These are phyloP conservation scores for Fusarium nodosum DNA, from an alignment of 2,329 filamentous ascomycete genomes.

Conservation along the genomic window DNA sequence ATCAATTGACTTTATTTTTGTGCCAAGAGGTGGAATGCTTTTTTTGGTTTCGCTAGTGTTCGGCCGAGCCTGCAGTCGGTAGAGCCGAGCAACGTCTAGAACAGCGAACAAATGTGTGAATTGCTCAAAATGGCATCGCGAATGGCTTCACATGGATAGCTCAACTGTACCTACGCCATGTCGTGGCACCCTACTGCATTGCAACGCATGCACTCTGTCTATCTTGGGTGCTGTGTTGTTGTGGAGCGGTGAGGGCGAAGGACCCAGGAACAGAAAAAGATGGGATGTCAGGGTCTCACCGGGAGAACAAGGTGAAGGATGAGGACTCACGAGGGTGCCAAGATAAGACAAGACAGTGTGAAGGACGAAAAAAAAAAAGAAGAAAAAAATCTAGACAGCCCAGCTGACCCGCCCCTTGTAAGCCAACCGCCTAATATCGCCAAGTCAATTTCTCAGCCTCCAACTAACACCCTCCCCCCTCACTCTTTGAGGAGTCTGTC, in stretches of 20 bases:
- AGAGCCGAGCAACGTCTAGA: neutral
- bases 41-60: neutral
- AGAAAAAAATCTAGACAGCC: constrained; percentile 21
- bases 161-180: constrained; percentile 1
- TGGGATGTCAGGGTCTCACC: constrained; percentile 3
- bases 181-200: constrained; percentile 5
- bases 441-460: constrained; percentile 6
- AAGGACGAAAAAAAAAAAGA: neutral
- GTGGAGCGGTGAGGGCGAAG: constrained; percentile 16
- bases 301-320: constrained; percentile 3
- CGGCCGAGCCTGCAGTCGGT: neutral
- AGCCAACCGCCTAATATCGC: constrained; percentile 22
- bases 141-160: constrained; percentile 2
- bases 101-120: neutral
- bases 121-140: constrained; percentile 6
- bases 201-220: neutral
- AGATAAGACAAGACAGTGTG: constrained; percentile 7
- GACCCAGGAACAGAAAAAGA: constrained; percentile 5
- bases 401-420: constrained; percentile 25
- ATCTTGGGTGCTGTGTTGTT: neutral
- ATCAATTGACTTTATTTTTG: neutral
- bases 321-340: neutral
- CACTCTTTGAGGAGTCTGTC: neutral
- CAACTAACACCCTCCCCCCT: neutral
- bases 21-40: neutral